phyloP scores from a whole-genome alignment of 106 monocot genomes.

The Apostasia ramifera region DNA sequence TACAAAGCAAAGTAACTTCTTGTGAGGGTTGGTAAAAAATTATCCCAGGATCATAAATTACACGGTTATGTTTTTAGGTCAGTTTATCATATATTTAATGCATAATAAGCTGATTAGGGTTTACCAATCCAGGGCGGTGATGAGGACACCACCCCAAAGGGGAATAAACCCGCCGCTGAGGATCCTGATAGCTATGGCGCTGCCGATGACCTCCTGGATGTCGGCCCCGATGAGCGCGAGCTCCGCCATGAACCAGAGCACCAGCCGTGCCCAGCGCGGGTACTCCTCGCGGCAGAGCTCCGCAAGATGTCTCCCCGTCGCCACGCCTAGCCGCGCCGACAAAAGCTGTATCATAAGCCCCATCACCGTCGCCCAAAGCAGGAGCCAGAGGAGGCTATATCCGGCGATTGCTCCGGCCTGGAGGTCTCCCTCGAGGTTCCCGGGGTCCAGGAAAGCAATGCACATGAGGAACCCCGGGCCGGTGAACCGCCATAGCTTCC shows the following conservation, averaged over 20 bases:
- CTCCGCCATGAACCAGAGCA: constrained; percentile 39
- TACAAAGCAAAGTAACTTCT: too few species aligned
- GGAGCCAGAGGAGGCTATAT: constrained; percentile 28
- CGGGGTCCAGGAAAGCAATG: constrained; percentile 43
- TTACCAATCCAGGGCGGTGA: constrained; percentile 66
- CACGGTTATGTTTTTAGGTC: too few species aligned
- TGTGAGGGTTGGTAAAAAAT: too few species aligned
- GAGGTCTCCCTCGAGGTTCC: constrained; percentile 38
- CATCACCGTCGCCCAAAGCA: constrained; percentile 35
- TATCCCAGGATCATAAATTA: too few species aligned
- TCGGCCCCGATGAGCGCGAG: constrained; percentile 41
- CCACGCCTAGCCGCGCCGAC: constrained; percentile 32
- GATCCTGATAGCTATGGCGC: constrained; percentile 35
- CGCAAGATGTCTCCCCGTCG: constrained; percentile 28
- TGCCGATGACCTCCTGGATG: constrained; percentile 41
- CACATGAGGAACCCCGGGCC: constrained; percentile 47
- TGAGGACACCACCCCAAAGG: constrained; percentile 35
- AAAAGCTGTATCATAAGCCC: constrained; percentile 34
- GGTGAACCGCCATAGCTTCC: constrained; percentile 27
- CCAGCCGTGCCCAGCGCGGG: constrained; percentile 21
- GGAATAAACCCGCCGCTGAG: constrained; percentile 19
- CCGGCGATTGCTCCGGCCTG: constrained; percentile 35
- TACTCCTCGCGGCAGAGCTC: constrained; percentile 43
- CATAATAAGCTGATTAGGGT: neutral
- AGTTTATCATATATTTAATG: too few species aligned